Base-by-base conservation (phyloP, 305 asterid genomes). In the Solanum hybrid region DNA sequence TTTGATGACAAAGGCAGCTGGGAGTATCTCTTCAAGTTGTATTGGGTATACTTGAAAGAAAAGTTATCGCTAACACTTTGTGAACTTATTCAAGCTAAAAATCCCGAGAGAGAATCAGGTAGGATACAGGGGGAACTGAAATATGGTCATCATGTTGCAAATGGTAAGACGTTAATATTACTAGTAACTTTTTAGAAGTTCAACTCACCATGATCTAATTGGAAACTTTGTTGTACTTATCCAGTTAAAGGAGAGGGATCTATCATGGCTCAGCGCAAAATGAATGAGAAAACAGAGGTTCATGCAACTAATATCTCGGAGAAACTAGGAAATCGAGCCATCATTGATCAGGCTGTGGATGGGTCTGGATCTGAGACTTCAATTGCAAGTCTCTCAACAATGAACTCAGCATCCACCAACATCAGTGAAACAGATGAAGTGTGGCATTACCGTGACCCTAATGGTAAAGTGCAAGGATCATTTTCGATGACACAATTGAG, bases 1-100 rank as follows among this genome's bases (percentile, higher is more conserved):
- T 97, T 97, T 91, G 98, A 97, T 92, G 99, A 97, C 93, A 90
- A 92, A 90, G 90, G 89, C 78, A 96, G 98, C 93, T 97, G 98
- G 97, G 99, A 97, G 91, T 94, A 97, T 94, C 97, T 97, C 89
- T 97, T 97, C 92, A 96, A 97, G 92, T 91, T 95, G 89, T 97
- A 97, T 89, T 97, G 99, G 99, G 92, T 93, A 86, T 89, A 56
- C 91, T 91, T 97, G 91, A 96, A 94, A 90, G 94, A 93, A 78
- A 94, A 95, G 92, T 91, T 97, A 60, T 96, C 96, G 0, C 89
- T 97, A 88, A 95, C 96, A 34, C 81, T 94, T 40, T 64, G 72
- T 86, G 98, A 97, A 93, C 95, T 97, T 72, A 92, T 89, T 56
- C 95, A 91, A 92, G 98, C 98, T 88, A 93, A 91, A 92, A 93